Conservation (phyloP, 2,329 filamentous ascomycete genomes). For the Pezicula rhizophila region DNA sequence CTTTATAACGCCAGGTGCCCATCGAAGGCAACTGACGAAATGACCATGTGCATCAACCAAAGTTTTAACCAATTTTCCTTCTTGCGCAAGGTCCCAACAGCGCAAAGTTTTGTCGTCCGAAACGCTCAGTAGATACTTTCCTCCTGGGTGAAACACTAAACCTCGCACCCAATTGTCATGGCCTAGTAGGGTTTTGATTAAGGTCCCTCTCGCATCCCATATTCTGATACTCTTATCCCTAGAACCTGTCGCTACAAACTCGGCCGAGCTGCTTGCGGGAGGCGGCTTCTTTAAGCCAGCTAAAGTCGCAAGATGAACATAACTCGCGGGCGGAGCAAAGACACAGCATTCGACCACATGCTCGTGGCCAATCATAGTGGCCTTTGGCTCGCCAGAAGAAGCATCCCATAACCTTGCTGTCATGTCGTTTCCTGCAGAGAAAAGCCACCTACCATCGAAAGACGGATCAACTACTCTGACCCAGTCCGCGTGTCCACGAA, state of each 20-base stretch:
- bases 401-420: conserved; percentile 83
- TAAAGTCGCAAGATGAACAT: conserved; percentile 68
- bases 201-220: conserved; percentile 80
- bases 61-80: conserved; percentile 82
- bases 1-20: conserved; percentile 73
- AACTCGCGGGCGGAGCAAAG: conserved; percentile 74
- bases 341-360: conserved; percentile 82
- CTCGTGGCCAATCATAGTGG: conserved; percentile 79
- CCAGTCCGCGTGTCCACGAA: conserved; percentile 82
- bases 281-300: conserved; percentile 82
- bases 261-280: conserved; percentile 64
- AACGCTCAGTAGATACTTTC: conserved; percentile 81
- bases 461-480: conserved; percentile 84
- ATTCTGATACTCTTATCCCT: conserved; percentile 87
- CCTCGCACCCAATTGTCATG: conserved; percentile 94
- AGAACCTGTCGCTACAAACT: conserved; percentile 84
- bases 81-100: conserved; percentile 90
- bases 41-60: conserved; percentile 72
- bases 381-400: conserved; percentile 64
- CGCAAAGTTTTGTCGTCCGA: conserved; percentile 87
- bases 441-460: conserved; percentile 72
- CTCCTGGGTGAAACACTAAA: conserved; percentile 83
- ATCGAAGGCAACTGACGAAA: conserved; percentile 80
- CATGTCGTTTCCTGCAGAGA: conserved; percentile 79
- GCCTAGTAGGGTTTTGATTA: conserved; percentile 76